These are phyloP conservation scores for Phytophthora kernoviae DNA, from an alignment of 352 stramenopile genomes.

Conservation along the genomic window DNA sequence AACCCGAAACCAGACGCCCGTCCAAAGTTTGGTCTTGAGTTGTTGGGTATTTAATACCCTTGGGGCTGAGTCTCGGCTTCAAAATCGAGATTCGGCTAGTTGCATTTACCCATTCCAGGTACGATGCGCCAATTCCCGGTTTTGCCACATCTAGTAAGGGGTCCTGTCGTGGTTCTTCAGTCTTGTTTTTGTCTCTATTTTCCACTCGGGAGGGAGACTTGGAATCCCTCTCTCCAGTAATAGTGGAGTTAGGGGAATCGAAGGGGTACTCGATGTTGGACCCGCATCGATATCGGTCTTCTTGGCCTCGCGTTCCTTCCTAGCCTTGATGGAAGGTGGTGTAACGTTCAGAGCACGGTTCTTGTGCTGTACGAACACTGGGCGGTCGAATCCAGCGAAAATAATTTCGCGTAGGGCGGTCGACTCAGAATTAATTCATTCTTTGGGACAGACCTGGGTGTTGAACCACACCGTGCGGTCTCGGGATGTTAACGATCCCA, in stretches of 20 bases:
- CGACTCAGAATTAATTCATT: neutral
- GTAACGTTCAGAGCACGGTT: constrained; percentile 3
- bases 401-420: constrained; percentile 4
- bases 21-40: too few species aligned
- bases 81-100: too few species aligned
- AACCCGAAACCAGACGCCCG: constrained; percentile 3
- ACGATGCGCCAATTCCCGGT: constrained; percentile 2
- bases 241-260: too few species aligned
- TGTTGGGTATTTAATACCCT: too few species aligned
- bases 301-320: neutral
- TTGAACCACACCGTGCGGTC: constrained; percentile 10
- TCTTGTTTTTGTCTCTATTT: too few species aligned
- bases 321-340: constrained; percentile 4
- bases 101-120: too few species aligned
- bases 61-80: too few species aligned
- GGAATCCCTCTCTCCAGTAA: too few species aligned
- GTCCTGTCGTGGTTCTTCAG: too few species aligned
- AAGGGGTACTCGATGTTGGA: too few species aligned
- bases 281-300: neutral
- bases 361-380: constrained; percentile 16
- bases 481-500: constrained; percentile 5
- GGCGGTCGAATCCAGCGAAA: constrained; percentile 1
- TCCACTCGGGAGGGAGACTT: too few species aligned
- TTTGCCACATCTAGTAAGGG: constrained; percentile 3
- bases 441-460: neutral